Evolutionary conservation across 345 rosid species (phyloP), one percentile per base, ranked within the genome.

Genomic region (Hibiscus tridactylites): DNA sequence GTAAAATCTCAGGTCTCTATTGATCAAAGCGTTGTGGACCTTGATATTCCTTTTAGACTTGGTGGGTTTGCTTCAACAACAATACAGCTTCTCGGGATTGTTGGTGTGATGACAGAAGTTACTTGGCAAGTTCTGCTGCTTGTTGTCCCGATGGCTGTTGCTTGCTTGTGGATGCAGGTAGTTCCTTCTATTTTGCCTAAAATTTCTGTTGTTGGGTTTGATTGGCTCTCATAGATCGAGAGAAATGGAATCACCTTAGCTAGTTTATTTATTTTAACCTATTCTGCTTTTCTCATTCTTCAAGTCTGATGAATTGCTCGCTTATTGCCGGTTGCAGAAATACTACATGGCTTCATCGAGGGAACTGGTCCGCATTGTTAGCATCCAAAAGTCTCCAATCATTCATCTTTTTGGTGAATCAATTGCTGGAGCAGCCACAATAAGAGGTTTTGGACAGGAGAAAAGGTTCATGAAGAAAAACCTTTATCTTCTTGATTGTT

Each of bases 151-250:
- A 92, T 95, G 89, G 96, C 99, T 4, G 81, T 85, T 79, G 96
- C 97, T 83, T 92, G 98, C 90, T 86, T 95, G 83, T 95, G 99
- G 98, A 95, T 95, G 99, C 96, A 91, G 96, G 96, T 91, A 71
- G 81, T 71, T 71, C 3, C 29, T 57, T 24, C 61, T 21, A 13
- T 70, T 60, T 24, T 57, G 46, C 74, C 53, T 58, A 24, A 17
- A 58, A 21, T 62, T 13, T 47, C 37, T 26, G 39, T 24, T 31
- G 21, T 24, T 31, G 21, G 39, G 61, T 63, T 72, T 17, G 35
- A 8, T 69, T 52, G 70, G 49, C 39, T 68, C 65, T 67, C 2
- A 67, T 37, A 65, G 57, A 61, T 21, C 44, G 69, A 68, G 64
- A n/a, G 37, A 69, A 71, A 63, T 61, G 65, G 64, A 66, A 58